Evolutionary conservation across 176 grass and related monocot species (phyloP).

Genomic region (Avena eriantha): DNA sequence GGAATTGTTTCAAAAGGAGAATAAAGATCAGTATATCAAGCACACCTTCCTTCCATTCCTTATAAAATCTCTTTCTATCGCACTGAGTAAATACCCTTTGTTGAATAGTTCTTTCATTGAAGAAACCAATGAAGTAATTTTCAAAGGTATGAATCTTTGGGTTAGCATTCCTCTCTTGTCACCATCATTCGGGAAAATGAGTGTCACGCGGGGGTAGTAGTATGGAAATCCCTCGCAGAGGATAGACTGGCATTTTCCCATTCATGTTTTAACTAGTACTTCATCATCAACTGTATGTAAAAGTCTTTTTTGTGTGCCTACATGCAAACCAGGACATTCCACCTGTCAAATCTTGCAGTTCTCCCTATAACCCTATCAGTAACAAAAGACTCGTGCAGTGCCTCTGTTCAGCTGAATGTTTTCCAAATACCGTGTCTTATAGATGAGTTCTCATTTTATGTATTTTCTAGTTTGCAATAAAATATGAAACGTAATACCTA

Average conservation of each 20-base stretch:
- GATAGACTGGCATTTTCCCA: neutral
- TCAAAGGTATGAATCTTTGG: conserved; percentile 74
- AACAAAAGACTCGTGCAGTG: neutral
- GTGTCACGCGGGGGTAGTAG: neutral
- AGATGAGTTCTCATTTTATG: neutral
- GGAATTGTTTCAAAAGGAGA: conserved; percentile 69
- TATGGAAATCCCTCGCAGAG: neutral
- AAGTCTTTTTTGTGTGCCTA: neutral
- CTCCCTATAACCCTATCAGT: conserved; percentile 1
- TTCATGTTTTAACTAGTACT: neutral
- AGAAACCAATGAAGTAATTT: conserved; percentile 71
- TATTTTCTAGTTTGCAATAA: conserved; percentile 3
- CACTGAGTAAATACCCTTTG: conserved; percentile 83
- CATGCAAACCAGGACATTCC: neutral
- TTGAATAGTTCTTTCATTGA: conserved; percentile 89
- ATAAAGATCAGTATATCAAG: conserved; percentile 82
- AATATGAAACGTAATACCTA: neutral
- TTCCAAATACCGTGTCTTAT: neutral
- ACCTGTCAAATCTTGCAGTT: neutral
- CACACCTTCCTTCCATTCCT: conserved; percentile 95
- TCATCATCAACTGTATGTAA: conserved; percentile 6
- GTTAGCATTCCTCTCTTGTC: neutral
- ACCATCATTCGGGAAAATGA: neutral
- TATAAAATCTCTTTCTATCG: conserved; percentile 87
- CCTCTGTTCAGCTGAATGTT: neutral